phyloP scores from a whole-genome alignment of 1,284 basidiomycete species.

The Melampsora americana region DNA sequence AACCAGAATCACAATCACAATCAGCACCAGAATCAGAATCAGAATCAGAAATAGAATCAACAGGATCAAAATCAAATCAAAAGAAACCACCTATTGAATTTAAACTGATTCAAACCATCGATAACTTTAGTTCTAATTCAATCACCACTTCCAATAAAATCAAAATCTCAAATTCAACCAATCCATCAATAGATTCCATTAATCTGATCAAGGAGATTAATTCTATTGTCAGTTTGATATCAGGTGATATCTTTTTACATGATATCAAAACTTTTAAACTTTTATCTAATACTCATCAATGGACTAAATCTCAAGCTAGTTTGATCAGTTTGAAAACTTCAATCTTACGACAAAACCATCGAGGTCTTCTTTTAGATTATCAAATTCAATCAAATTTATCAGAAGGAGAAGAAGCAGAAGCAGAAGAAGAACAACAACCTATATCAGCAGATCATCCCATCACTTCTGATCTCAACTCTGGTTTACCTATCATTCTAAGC shows the following conservation, averaged over 20 bases:
- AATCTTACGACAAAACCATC: conserved; percentile 7
- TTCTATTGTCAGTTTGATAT: conserved; percentile 5
- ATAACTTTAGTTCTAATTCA: conserved; percentile 7
- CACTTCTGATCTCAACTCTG: conserved; percentile 19
- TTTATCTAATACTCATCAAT: conserved; percentile 6
- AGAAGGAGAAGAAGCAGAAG: background rate
- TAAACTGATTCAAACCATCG: background rate
- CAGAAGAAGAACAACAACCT: background rate
- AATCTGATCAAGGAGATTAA: conserved; percentile 26
- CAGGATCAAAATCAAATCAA: background rate
- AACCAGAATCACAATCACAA: background rate
- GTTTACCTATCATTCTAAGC: conserved; percentile 66
- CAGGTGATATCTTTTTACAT: conserved; percentile 17
- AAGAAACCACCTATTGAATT: background rate
- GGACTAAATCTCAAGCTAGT: conserved; percentile 30
- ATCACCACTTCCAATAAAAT: background rate
- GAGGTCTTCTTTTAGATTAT: background rate
- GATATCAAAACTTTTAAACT: conserved; percentile 16
- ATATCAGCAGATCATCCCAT: background rate
- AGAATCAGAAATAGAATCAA: background rate
- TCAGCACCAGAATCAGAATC: no score
- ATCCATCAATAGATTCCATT: conserved; percentile 2
- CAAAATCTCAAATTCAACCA: no score
- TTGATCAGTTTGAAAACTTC: background rate
- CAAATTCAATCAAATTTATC: background rate